Base-by-base conservation (phyloP, 208 protist species). In the Trypanosoma theileri region DNA sequence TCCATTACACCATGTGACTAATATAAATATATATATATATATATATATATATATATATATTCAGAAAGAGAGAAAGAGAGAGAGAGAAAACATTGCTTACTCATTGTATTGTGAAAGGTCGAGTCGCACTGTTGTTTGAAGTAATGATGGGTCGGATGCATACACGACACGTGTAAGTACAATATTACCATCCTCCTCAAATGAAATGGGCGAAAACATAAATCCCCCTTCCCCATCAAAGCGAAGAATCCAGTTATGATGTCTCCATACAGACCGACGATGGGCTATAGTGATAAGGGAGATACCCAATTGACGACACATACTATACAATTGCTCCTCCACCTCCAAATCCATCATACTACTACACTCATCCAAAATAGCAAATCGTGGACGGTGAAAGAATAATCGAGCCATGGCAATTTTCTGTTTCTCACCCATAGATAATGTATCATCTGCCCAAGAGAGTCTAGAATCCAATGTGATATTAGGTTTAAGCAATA, bases 281-380 rank as follows among this genome's bases (percentile, higher is more conserved):
- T 96, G 88, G 1, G 88, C 84, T 41, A 97, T 93, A 9, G 89
- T 95, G 56, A 97, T 85, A 52, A 92, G 75, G 13, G 92, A 89
- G 65, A 97, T 95, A 59, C 85, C 82, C 22, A 89, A 66, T 41
- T 92, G 61, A 13, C 69, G 71, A 66, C 89, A 97, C 58, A 70
- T 62, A 35, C 73, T 58, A 73, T 97, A 97, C 11, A 95, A 66
- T 42, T 79, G 63, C 54, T 71, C 45, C 74, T 96, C 88, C 45
- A 88, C 79, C 17, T 93, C 85, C 22, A 83, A 58, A 66, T 88
- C 82, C 56, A 97, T 71, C 19, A 82, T 75, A 53, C 81, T 91
- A 69, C 86, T 97, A 82, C 90, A 94, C 75, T 97, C 92, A 65
- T 97, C 92, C 8, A 97, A 75, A 63, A 97, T 94, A 44, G 92